These are phyloP conservation scores for Beta corolliflora DNA, from an alignment of 179 eudicot species.

Conservation along the genomic window DNA sequence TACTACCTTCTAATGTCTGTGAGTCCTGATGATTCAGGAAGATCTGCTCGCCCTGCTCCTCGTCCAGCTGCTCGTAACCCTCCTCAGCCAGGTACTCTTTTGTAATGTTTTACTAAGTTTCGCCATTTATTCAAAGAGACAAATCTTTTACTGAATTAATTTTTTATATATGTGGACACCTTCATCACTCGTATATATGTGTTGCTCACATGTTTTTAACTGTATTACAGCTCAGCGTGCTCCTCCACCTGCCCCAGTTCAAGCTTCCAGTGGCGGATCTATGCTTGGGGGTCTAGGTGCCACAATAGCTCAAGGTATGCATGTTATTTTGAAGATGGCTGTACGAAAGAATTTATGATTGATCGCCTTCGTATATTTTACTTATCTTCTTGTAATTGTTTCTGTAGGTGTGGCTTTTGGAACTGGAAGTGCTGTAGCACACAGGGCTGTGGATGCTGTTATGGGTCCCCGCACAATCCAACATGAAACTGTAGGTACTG, in stretches of 20 bases:
- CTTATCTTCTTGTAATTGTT: neutral
- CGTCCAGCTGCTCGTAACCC: constrained; percentile 58
- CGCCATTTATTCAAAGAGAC: no score
- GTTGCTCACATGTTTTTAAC: neutral
- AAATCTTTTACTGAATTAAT: no score
- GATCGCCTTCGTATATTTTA: no score
- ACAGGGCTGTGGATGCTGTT: constrained; percentile 83
- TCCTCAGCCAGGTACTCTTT: constrained; percentile 48
- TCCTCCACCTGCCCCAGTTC: constrained; percentile 90
- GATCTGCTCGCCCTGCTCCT: constrained; percentile 73
- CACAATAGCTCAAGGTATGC: constrained; percentile 80
- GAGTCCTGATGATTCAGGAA: constrained; percentile 41
- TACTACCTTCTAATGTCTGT: neutral
- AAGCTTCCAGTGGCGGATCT: constrained; percentile 65
- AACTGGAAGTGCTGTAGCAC: constrained; percentile 86
- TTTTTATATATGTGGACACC: no score
- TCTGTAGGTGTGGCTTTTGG: constrained; percentile 85
- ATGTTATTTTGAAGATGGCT: neutral
- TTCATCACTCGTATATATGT: neutral
- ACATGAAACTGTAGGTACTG: constrained; percentile 66
- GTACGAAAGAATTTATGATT: no score
- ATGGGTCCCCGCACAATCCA: constrained; percentile 89
- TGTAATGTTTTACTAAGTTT: neutral
- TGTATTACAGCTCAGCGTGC: constrained; percentile 40
- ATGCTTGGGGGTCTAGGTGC: constrained; percentile 73